Conservation (phyloP, 2,329 filamentous ascomycete species). For the Penicillium sp. region DNA sequence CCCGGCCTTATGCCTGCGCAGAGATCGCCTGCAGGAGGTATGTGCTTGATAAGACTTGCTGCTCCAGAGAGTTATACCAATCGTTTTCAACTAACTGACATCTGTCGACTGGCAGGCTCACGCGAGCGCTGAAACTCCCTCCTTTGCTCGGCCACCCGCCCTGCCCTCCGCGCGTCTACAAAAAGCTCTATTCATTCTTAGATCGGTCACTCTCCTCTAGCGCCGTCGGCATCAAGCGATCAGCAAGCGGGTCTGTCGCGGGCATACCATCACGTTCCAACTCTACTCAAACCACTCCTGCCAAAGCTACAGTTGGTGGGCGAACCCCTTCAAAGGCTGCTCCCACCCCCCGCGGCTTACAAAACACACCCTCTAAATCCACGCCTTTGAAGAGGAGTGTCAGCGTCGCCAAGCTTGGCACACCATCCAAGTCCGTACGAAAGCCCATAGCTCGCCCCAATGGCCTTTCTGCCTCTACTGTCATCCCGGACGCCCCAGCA, state of each 20-base stretch:
- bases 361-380: slow-evolving; percentile 49
- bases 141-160: slow-evolving; percentile 74
- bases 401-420: slow-evolving; percentile 17
- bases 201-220: slow-evolving; percentile 63
- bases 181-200: slow-evolving; percentile 78
- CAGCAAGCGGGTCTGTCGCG: slow-evolving; percentile 34
- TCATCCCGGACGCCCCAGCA: slow-evolving; percentile 49
- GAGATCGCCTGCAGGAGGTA: slow-evolving; percentile 88
- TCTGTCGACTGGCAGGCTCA: slow-evolving; percentile 60
- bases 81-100: neutral
- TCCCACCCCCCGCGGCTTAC: slow-evolving; percentile 31
- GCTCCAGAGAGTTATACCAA: neutral
- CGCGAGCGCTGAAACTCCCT: slow-evolving; percentile 73
- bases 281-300: slow-evolving; percentile 42
- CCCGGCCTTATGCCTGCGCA: slow-evolving; percentile 79
- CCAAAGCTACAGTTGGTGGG: slow-evolving; percentile 23
- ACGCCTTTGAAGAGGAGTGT: slow-evolving; percentile 42
- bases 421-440: slow-evolving; percentile 23
- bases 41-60: neutral
- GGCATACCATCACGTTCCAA: slow-evolving; percentile 28
- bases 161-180: slow-evolving; percentile 77
- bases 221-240: slow-evolving; percentile 35
- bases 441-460: slow-evolving; percentile 16
- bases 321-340: slow-evolving; percentile 31
- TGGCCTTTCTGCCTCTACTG: slow-evolving; percentile 26